A percentile compares a stretch with the other conserved stretches of the same genome.
Conservation (phyloP, 2,329 filamentous ascomycete genomes). For the Aspergillus luchuensis region DNA sequence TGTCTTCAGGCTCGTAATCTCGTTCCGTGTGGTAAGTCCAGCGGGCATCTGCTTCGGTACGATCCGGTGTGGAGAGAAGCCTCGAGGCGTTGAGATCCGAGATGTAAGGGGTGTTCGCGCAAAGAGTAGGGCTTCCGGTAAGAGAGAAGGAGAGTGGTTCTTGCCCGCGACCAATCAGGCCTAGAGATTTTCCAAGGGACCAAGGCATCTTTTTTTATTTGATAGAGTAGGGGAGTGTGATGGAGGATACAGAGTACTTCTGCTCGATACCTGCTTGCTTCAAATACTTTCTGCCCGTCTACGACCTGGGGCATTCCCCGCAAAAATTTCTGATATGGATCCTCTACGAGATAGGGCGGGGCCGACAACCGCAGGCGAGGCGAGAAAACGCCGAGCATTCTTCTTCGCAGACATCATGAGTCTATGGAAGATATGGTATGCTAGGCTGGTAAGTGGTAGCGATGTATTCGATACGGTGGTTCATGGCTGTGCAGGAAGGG, state of each 20-base stretch:
- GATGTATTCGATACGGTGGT: not conserved
- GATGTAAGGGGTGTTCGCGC: not conserved
- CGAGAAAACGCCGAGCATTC: not conserved
- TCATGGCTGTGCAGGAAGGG: not conserved
- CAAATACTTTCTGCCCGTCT: not conserved
- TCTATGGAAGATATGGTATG: not conserved
- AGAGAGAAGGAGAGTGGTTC: not conserved
- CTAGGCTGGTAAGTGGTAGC: not conserved
- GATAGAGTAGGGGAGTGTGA: not conserved
- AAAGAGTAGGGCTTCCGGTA: not conserved
- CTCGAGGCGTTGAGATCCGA: not conserved
- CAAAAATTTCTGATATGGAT: not conserved
- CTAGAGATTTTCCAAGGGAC: not conserved
- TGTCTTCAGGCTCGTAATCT: not conserved
- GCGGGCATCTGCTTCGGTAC: not conserved
- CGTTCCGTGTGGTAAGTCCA: not conserved
- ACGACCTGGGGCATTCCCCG: not conserved
- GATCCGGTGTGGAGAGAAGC: not conserved
- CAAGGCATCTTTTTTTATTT: not conserved
- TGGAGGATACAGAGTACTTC: not conserved
- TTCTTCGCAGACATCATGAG: not conserved
- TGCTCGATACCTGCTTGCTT: not conserved
- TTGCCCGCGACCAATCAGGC: not conserved
- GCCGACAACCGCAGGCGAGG: not conserved
- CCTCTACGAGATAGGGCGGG: not conserved